Base-by-base conservation (phyloP, 2,329 filamentous ascomycete species). In the Arthrobotrys iridis region DNA sequence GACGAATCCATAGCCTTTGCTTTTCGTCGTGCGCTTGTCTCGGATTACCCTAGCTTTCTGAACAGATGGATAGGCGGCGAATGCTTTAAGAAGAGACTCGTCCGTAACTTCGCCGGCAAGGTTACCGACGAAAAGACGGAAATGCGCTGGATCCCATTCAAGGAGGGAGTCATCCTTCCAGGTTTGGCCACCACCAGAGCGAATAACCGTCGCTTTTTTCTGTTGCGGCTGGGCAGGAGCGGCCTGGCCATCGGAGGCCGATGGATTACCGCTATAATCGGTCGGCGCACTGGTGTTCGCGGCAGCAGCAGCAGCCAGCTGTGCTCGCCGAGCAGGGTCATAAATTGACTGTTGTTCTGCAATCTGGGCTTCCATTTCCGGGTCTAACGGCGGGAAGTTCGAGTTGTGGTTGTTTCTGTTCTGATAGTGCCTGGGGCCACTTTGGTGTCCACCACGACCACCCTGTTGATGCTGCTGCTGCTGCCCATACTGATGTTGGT, bases 51-150 rank as follows among this genome's bases (percentile, higher is more conserved):
- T 90, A 15, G 94, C 93, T 82, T 97, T 98, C 79, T 94, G 91
- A 22, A 98, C 89, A 0, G 93, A 96, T 15, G 88, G 86, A 86
- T 96, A 99, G 72, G 90, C 89, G 18, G 92, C 86, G 80, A 99
- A 99, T 1, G 95, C 95, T 83, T 99, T 99, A 80, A 95, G 86
- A 8, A 99, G 86, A 0, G 92, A 95, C 66, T 99, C 95, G 82
- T 99, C 95, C 0, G 95, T 99, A 28, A 96, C 95, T 84, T 99
- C 95, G 78, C 95, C 95, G 41, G 95, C 95, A 59, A 99, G 87
- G 82, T 99, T 99, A 77, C 95, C 95, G 13, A 98, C 93, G 82
- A 98, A 98, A 45, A 99, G 88, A 35, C 95, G 92, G 80, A 97
- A 91, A 81, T 99, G 95, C 26, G 91, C 88, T 0, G 94, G 94